Conservation (phyloP, 2,329 filamentous ascomycete genomes). For the Cladophialophora psammophila region DNA sequence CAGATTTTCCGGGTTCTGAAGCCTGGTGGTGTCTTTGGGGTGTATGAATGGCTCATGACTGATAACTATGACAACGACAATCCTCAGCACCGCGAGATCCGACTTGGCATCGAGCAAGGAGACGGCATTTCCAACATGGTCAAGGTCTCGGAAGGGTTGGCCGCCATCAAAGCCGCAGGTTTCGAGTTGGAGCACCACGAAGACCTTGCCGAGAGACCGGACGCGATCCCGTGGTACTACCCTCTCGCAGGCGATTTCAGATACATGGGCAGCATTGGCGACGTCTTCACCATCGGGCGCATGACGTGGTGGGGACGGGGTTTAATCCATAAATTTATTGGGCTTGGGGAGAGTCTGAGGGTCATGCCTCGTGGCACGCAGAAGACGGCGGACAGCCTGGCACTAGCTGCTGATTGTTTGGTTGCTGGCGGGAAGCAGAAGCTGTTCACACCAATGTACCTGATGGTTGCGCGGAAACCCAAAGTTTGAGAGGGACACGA, state of each 20-base stretch:
- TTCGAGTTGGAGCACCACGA: conserved; percentile 85
- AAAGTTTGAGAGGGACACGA: conserved; percentile 21
- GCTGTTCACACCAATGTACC: conserved; percentile 98
- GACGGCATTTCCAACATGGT: conserved; percentile 99
- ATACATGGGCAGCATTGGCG: conserved; percentile 79
- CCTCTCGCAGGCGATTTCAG: conserved; percentile 84
- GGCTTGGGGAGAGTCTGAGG: conserved; percentile 74
- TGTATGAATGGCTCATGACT: conserved; percentile 99
- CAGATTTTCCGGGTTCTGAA: conserved; percentile 96
- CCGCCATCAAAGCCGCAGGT: conserved; percentile 84
- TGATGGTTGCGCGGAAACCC: conserved; percentile 94
- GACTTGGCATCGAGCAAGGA: conserved; percentile 92
- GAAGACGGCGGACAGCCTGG: conserved; percentile 93
- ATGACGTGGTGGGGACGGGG: conserved; percentile 87
- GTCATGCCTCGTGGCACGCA: conserved; percentile 83
- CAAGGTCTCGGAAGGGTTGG: conserved; percentile 78
- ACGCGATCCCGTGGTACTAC: conserved; percentile 91
- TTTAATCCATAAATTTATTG: conserved; percentile 77
- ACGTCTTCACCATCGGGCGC: conserved; percentile 76
- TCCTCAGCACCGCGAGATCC: conserved; percentile 84
- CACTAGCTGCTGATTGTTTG: conserved; percentile 79
- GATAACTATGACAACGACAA: conserved; percentile 92
- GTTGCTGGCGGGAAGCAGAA: conserved; percentile 86
- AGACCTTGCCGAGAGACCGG: conserved; percentile 79
- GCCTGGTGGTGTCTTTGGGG: conserved; percentile 92